Conservation (phyloP, 805 yeast species). For the Debaryomyces tyrocola region DNA sequence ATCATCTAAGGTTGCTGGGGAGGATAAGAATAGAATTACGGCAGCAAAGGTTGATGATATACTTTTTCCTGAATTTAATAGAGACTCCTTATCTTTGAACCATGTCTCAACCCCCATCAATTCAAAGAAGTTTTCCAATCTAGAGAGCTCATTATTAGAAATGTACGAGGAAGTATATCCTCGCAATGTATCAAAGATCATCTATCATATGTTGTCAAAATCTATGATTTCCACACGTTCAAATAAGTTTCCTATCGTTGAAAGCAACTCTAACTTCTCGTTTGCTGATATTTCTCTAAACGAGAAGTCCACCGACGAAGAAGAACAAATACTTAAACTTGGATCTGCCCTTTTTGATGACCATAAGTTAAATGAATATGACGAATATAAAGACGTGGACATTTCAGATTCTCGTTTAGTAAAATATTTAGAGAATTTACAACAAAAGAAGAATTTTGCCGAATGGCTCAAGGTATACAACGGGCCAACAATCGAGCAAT, state of each 20-base stretch:
- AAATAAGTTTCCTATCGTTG: constrained; percentile 28
- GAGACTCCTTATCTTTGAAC: constrained; percentile 12
- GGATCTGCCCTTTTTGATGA: constrained; percentile 59
- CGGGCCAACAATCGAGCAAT: constrained; percentile 25
- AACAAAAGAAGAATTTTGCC: constrained; percentile 48
- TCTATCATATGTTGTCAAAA: constrained; percentile 20
- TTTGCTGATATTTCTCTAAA: constrained; percentile 16
- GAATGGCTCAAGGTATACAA: constrained; percentile 58
- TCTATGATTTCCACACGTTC: constrained; percentile 19
- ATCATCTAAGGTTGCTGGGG: background rate
- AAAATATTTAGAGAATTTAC: constrained; percentile 14
- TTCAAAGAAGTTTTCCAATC: constrained; percentile 7
- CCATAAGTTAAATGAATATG: constrained; percentile 3
- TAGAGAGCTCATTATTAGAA: constrained; percentile 2
- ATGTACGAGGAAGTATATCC: constrained; percentile 5
- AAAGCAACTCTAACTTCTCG: constrained; percentile 5
- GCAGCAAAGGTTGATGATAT: constrained; percentile 45
- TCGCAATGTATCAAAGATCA: constrained; percentile 11
- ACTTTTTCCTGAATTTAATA: constrained; percentile 48
- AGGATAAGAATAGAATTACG: constrained; percentile 20
- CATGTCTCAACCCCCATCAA: constrained; percentile 24
- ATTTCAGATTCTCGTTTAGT: constrained; percentile 10
- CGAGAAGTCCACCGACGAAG: constrained; percentile 6
- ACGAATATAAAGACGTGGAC: constrained; percentile 10
- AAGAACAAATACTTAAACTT: constrained; percentile 48